These are phyloP conservation scores for Ophiostoma quercus DNA, from an alignment of 2,329 filamentous ascomycete genomes.

Conservation along the genomic window DNA sequence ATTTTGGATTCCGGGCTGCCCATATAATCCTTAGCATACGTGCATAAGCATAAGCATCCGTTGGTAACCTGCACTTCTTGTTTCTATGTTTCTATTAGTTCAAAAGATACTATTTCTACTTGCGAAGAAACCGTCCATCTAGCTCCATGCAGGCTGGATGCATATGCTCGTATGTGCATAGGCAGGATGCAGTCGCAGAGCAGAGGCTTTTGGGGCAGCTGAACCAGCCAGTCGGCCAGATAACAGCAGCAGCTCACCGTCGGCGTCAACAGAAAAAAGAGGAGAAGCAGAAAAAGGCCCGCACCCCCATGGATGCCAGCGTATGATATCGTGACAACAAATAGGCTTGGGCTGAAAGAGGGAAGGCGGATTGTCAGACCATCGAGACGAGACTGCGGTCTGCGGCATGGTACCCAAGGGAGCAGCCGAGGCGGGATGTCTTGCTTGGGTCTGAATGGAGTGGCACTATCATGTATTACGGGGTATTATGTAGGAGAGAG, in stretches of 20 bases:
- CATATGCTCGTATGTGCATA: neutral
- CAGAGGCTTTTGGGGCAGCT: neutral
- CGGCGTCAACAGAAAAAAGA: neutral
- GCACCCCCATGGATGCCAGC: neutral
- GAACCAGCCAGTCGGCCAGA: neutral
- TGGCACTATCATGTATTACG: neutral
- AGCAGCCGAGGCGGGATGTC: conserved; percentile 10
- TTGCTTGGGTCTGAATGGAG: neutral
- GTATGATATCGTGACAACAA: conserved; percentile 9
- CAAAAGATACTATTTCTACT: neutral
- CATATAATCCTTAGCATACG: neutral
- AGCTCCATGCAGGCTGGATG: neutral
- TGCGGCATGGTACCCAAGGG: conserved; percentile 1
- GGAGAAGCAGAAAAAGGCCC: neutral
- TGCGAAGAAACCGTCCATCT: neutral
- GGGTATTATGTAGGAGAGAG: neutral
- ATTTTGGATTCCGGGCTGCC: neutral
- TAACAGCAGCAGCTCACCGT: neutral
- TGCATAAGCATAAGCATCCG: neutral
- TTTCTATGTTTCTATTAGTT: neutral
- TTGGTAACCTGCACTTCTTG: neutral
- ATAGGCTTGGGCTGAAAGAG: conserved; percentile 6
- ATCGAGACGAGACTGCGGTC: neutral
- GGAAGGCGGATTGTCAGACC: neutral
- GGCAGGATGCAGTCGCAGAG: neutral